A percentile compares a stretch with the other conserved stretches of the same genome.
phyloP scores from a whole-genome alignment of 768 basidiomycete species.

The Amanita pseudoporphyria region DNA sequence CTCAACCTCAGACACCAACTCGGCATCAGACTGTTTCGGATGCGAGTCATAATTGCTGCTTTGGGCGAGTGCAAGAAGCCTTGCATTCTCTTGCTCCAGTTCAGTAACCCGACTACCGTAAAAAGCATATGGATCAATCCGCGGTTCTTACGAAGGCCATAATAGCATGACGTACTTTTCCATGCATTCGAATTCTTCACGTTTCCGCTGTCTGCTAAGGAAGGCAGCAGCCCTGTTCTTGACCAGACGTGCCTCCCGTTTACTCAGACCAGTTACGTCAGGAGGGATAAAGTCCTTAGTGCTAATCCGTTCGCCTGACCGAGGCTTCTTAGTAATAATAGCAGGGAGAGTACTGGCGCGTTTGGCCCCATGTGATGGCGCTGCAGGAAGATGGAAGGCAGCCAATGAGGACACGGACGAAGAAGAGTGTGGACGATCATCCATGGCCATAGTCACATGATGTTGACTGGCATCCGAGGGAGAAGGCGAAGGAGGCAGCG shows the following conservation, averaged over 20 bases:
- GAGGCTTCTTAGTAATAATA: constrained; percentile 31
- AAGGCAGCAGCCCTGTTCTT: constrained; percentile 92
- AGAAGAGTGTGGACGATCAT: constrained; percentile 15
- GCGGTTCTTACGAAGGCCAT: constrained; percentile 12
- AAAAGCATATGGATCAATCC: constrained; percentile 10
- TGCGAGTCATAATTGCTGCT: constrained; percentile 21
- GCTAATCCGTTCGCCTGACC: constrained; percentile 39
- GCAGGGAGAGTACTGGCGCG: constrained; percentile 38
- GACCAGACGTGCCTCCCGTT: constrained; percentile 84
- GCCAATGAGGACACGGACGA: constrained; percentile 15
- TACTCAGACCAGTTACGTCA: constrained; percentile 79
- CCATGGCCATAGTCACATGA: neutral
- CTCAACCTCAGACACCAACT: constrained; percentile 54
- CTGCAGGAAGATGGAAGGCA: constrained; percentile 13
- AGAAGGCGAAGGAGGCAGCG: constrained; percentile 26
- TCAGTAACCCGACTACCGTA: constrained; percentile 66
- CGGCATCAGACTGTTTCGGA: constrained; percentile 22
- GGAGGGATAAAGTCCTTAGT: constrained; percentile 85
- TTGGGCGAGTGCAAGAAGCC: constrained; percentile 53
- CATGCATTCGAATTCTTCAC: constrained; percentile 88
- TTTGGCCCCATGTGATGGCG: constrained; percentile 22
- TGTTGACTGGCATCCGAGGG: constrained; percentile 9
- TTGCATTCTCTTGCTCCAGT: constrained; percentile 76
- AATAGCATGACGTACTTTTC: constrained; percentile 57
- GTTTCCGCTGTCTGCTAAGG: constrained; percentile 82